Conservation (phyloP, 345 rosid species). For the Eucalyptus cladocalyx region DNA sequence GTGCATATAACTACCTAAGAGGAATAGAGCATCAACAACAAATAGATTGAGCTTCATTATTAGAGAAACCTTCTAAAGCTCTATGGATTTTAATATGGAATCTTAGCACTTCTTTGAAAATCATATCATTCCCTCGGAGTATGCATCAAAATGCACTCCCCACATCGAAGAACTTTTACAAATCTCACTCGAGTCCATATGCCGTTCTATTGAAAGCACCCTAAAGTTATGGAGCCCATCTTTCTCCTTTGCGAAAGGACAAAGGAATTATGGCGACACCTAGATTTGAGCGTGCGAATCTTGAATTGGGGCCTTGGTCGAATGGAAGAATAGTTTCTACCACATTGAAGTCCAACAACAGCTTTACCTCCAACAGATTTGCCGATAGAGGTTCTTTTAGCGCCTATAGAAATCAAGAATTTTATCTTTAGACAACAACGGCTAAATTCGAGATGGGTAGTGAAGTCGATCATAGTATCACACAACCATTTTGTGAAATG, state of each 20-base stretch:
- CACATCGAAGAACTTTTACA: not conserved
- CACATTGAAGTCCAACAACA: not conserved
- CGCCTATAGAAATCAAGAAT: not conserved
- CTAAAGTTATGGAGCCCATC: not conserved
- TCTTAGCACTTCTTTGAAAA: not conserved
- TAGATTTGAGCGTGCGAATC: not conserved
- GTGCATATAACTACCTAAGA: not conserved
- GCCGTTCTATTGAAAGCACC: not conserved
- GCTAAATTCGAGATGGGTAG: not conserved
- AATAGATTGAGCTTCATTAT: not conserved
- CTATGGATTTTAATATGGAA: not conserved
- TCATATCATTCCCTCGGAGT: not conserved
- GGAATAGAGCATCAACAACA: not conserved
- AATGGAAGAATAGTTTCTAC: not conserved
- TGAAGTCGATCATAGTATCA: not conserved
- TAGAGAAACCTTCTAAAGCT: not conserved
- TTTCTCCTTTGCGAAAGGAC: not conserved
- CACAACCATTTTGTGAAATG: not conserved
- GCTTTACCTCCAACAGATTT: not conserved
- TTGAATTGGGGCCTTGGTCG: not conserved
- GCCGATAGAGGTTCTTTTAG: not conserved
- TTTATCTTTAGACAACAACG: not conserved
- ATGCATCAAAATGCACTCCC: not conserved
- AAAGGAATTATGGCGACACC: not conserved
- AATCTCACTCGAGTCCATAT: not conserved